These are phyloP conservation scores for Populus deltoides DNA, from an alignment of 345 rosid genomes.

Conservation along the genomic window DNA sequence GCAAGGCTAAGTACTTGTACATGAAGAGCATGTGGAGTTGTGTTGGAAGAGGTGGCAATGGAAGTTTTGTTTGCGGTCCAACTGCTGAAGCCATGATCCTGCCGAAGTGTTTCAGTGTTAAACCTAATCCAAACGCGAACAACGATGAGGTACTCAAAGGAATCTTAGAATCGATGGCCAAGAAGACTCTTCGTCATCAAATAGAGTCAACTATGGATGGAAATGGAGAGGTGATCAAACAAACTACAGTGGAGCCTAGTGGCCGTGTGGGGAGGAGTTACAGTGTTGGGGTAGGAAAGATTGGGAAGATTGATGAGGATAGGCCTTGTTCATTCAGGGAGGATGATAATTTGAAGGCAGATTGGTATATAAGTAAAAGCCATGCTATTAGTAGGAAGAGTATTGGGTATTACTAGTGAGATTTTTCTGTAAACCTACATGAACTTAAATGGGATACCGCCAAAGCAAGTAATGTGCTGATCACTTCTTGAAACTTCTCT, in stretches of 20 bases:
- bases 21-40: constrained; percentile 19
- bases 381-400: constrained; percentile 7
- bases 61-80: constrained; percentile 3
- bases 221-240: not conserved
- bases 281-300: constrained; percentile 48
- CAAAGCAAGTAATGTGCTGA: too few relatives aligned
- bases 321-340: constrained; percentile 32
- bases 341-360: constrained; percentile 9
- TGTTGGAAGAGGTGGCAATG: constrained; percentile 6
- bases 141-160: not conserved
- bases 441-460: too few relatives aligned
- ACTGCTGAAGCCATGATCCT: not conserved
- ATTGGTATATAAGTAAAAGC: constrained; percentile 24
- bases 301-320: constrained; percentile 47
- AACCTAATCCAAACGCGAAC: not conserved
- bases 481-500: not conserved
- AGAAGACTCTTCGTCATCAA: not conserved
- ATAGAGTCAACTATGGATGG: not conserved
- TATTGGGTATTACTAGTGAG: not conserved
- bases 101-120: constrained; percentile 13
- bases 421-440: not conserved
- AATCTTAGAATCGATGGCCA: not conserved
- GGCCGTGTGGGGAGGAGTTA: constrained; percentile 28
- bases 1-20: constrained; percentile 24
- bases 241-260: constrained; percentile 4